Base-by-base conservation (phyloP, 495 filamentous ascomycete genomes). In the Cercophora scortea region DNA sequence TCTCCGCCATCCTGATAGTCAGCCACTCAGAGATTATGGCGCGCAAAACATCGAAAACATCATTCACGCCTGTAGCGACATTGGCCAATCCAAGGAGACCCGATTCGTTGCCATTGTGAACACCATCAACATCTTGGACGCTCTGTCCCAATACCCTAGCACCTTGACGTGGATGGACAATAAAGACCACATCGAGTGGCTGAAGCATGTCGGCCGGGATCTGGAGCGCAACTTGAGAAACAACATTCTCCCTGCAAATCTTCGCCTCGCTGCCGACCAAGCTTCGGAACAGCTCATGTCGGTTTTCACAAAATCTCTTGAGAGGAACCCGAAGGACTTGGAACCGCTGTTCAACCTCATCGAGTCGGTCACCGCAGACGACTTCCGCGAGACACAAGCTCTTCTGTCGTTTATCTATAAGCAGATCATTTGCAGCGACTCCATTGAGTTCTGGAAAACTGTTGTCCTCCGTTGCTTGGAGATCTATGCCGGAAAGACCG, bases 201-300 rank as follows among this genome's bases (percentile, higher is more conserved):
- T 81, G 13, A 85, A 85, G 53, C 71, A 93, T 18, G 73, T 95
- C 35, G 90, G 87, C 12, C 87, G 87, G 57, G 84, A 88, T 15
- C 65, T 97, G 12, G 83, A 95, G 57, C 74, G 71, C 3, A 84
- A 84, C 56, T 75, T 90, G 19, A 82, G 83, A 36, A 64, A 61
- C n/a, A 83, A 92, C 53, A 77, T 71, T 34, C 68, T 97, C 17
- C 80, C 86, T 6, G 71, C 83, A 4, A 76, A 73, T 48, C 76
- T 96, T 53, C 84, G 91, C 32, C 78, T 99, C n/a, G 82, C 89
- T 6, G 88, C 89, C 19, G 83, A 95, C 53, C 91, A 96, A 67
- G 88, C 88, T 11, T 84, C 85, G 13, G 90, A 96, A 54, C 87
- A 94, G 60, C 71, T 96, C 51, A 93, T 96, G 83, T 76, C 79